Conservation (phyloP, 116 monocot genomes). For the Zostera marina region DNA sequence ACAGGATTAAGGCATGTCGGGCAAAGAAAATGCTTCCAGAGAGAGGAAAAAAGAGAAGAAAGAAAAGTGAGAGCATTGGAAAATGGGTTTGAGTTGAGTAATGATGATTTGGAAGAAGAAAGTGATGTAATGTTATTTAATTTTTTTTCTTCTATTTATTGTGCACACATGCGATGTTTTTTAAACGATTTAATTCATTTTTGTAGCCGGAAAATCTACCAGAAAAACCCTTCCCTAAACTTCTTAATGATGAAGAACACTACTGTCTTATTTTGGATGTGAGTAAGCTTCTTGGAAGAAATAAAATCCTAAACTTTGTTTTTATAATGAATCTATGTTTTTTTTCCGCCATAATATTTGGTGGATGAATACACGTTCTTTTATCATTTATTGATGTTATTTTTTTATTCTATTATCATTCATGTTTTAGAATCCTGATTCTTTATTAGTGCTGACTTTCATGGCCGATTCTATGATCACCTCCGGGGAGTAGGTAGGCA, state of each 20-base stretch:
- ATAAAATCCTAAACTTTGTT: neutral
- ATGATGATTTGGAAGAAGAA: conserved; percentile 66
- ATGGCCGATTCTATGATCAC: too few species aligned
- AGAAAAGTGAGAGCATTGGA: conserved; percentile 40
- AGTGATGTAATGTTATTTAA: conserved; percentile 18
- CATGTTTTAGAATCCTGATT: too few species aligned
- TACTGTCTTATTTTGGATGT: conserved; percentile 62
- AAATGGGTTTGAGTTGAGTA: conserved; percentile 55
- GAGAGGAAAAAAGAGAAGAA: conserved; percentile 35
- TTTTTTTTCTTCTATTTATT: neutral
- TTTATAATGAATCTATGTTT: neutral
- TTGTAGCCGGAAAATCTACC: conserved; percentile 19
- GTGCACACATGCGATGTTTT: neutral
- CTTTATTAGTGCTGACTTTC: too few species aligned
- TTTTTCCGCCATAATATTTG: neutral
- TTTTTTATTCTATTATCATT: too few species aligned
- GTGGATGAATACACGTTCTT: too few species aligned
- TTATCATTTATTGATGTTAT: too few species aligned
- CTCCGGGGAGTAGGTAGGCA: too few species aligned
- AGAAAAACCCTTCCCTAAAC: conserved; percentile 62
- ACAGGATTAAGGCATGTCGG: conserved; percentile 45
- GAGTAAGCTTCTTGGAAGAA: conserved; percentile 1
- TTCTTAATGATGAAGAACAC: conserved; percentile 54
- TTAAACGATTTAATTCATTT: neutral
- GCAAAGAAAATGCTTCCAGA: conserved; percentile 66